These are phyloP conservation scores for Rosa lucieae DNA, from an alignment of 306 rosid species.

Conservation along the genomic window DNA sequence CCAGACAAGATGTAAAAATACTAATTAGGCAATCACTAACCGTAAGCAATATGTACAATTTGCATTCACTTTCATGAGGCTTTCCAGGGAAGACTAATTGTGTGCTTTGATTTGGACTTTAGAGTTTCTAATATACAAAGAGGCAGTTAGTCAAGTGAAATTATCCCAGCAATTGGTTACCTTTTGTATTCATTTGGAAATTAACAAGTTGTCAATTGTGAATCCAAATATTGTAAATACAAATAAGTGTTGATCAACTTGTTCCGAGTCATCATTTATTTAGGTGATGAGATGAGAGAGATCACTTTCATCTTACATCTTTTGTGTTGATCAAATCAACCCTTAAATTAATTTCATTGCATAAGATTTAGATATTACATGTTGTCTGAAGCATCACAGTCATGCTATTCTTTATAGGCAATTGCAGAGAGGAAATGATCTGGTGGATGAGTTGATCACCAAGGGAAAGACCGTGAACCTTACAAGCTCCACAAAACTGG, in stretches of 20 bases:
- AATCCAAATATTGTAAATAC: not conserved
- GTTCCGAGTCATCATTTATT: too few relatives aligned
- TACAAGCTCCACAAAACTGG: not conserved
- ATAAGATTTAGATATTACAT: not conserved
- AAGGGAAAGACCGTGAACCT: not conserved
- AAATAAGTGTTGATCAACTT: too few relatives aligned
- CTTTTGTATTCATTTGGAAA: not conserved
- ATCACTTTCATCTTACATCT: not conserved
- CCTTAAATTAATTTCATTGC: not conserved
- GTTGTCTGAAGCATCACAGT: not conserved
- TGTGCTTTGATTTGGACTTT: not conserved
- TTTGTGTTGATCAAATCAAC: not conserved
- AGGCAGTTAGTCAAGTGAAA: not conserved
- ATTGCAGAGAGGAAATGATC: not conserved
- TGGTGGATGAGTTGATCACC: not conserved
- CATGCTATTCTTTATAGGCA: not conserved
- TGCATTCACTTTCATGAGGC: not conserved
- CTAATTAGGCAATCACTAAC: too few relatives aligned
- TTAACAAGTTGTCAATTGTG: not conserved
- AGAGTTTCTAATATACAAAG: not conserved
- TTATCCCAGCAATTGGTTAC: not conserved
- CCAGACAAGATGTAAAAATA: not conserved
- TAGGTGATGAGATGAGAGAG: too few relatives aligned
- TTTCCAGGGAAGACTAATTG: not conserved
- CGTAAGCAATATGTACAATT: too few relatives aligned